A percentile compares a stretch with the other conserved stretches of the same genome.
phyloP scores from a whole-genome alignment of 2,329 filamentous ascomycete genomes.

The Fusarium haematococcum region DNA sequence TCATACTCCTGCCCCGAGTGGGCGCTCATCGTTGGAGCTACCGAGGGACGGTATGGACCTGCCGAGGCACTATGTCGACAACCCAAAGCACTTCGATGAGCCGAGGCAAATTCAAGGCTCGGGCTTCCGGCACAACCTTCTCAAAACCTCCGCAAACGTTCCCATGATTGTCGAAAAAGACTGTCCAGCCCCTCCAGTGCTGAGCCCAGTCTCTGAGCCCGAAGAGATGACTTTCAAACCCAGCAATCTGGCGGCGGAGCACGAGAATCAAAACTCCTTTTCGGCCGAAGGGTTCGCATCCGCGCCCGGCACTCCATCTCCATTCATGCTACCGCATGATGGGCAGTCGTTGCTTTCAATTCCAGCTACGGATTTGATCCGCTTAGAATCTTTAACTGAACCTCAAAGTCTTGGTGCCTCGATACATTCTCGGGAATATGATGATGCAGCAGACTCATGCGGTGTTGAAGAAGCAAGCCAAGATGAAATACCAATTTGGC shows the following conservation, averaged over 20 bases:
- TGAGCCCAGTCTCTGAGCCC: conserved; percentile 17
- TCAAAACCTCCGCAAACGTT: conserved; percentile 39
- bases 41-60: conserved; percentile 36
- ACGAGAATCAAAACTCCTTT: conserved; percentile 12
- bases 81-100: not conserved
- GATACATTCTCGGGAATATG: not conserved
- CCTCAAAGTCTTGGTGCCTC: not conserved
- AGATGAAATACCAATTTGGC: not conserved
- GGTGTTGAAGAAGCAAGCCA: not conserved
- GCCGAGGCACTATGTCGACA: conserved; percentile 24
- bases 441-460: not conserved
- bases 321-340: not conserved
- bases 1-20: conserved; percentile 49
- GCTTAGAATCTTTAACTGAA: not conserved
- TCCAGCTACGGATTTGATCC: not conserved
- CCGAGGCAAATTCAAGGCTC: conserved; percentile 11
- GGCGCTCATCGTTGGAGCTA: conserved; percentile 43
- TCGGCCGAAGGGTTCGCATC: not conserved
- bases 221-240: not conserved
- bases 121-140: conserved; percentile 35
- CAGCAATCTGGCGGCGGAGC: not conserved
- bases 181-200: conserved; percentile 29
- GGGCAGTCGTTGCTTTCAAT: not conserved
- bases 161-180: conserved; percentile 37
- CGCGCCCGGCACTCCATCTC: not conserved